Conservation (phyloP, 2,329 filamentous ascomycete genomes). For the Ceratocystis ficicola region DNA sequence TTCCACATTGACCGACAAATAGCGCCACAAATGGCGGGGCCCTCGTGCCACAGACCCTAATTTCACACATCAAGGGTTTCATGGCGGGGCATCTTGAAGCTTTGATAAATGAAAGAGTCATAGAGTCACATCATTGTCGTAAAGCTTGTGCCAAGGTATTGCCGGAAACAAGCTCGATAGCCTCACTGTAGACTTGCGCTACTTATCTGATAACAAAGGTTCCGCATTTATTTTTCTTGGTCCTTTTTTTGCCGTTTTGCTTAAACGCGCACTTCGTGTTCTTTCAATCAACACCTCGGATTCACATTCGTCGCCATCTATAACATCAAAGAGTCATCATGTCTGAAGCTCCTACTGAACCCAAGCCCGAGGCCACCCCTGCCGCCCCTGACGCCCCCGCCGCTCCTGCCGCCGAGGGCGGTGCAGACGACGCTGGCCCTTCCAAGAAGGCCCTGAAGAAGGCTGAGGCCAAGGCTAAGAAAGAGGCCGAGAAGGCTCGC, state of each 20-base stretch:
- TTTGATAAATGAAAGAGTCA: slow-evolving; percentile 12
- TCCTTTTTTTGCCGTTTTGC: not conserved
- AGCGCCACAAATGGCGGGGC: slow-evolving; percentile 13
- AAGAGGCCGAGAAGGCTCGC: slow-evolving; percentile 69
- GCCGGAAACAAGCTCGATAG: not conserved
- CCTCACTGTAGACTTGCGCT: not conserved
- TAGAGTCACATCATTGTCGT: slow-evolving; percentile 6
- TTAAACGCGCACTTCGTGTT: not conserved
- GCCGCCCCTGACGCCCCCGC: slow-evolving; percentile 13
- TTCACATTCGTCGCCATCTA: not conserved
- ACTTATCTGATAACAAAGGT: slow-evolving; percentile 1
- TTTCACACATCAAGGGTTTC: slow-evolving; percentile 13
- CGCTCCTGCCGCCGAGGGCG: slow-evolving; percentile 16
- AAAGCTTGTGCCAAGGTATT: slow-evolving; percentile 1
- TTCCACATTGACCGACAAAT: not conserved
- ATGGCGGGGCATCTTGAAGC: slow-evolving; percentile 9
- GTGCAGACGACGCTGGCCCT: slow-evolving; percentile 29
- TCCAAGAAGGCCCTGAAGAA: slow-evolving; percentile 80
- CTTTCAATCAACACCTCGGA: not conserved
- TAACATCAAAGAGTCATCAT: slow-evolving; percentile 23
- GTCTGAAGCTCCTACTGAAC: slow-evolving; percentile 30
- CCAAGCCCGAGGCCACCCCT: slow-evolving; percentile 21
- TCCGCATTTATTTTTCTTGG: not conserved
- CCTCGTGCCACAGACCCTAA: not conserved
- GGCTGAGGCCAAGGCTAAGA: slow-evolving; percentile 72